Evolutionary conservation across 257 asterid species (phyloP).

Genomic region (Primulina tabacum): DNA sequence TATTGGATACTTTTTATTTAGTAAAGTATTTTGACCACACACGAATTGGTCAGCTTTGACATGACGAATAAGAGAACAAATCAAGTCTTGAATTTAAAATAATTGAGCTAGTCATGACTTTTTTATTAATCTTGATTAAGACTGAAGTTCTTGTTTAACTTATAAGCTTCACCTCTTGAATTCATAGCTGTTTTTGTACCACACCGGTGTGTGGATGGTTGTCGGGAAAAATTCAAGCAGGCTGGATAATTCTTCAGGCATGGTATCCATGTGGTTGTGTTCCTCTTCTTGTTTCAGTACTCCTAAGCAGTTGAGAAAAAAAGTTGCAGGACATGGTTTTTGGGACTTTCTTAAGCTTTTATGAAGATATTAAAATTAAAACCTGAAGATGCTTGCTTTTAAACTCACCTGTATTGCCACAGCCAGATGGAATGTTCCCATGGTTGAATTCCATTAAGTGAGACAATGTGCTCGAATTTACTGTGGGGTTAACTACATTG

Average conservation of each 20-base stretch:
- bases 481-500: constrained; percentile 16
- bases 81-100: too few species aligned
- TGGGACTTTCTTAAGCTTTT: not conserved
- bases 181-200: constrained; percentile 18
- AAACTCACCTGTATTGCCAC: constrained; percentile 27
- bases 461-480: constrained; percentile 12
- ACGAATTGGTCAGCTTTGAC: too few species aligned
- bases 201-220: constrained; percentile 21
- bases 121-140: not conserved
- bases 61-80: too few species aligned
- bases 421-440: constrained; percentile 23
- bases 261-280: constrained; percentile 7
- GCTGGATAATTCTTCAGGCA: constrained; percentile 33
- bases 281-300: constrained; percentile 20
- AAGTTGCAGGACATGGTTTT: not conserved
- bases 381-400: not conserved
- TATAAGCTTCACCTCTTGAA: constrained; percentile 14
- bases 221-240: constrained; percentile 27
- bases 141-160: constrained; percentile 5
- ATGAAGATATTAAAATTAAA: constrained; percentile 1
- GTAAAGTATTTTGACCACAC: too few species aligned
- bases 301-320: constrained; percentile 7
- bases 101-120: too few species aligned
- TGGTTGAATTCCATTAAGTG: constrained; percentile 12
- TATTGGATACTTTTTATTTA: too few species aligned